Conservation (phyloP, 2,329 filamentous ascomycete species). For the Trichothecium roseum region DNA sequence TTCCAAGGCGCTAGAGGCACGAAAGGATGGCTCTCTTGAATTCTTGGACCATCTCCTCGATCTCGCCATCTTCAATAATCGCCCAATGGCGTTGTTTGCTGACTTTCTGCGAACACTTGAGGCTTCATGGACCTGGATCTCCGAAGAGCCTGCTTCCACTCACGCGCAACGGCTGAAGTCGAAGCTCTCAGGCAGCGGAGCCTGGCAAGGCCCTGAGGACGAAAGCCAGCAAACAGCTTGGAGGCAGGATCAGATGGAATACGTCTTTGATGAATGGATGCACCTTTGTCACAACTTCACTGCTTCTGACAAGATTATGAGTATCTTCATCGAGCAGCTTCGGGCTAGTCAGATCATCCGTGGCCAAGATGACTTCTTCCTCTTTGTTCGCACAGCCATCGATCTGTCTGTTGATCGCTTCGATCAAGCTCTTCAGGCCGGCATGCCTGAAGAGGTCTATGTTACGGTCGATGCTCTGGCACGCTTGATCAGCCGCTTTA, state of each 20-base stretch:
- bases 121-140: slow-evolving; percentile 71
- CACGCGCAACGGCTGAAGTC: slow-evolving; percentile 62
- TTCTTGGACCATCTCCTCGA: slow-evolving; percentile 75
- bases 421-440: slow-evolving; percentile 58
- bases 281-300: slow-evolving; percentile 69
- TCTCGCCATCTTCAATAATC: slow-evolving; percentile 66
- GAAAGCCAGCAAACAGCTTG: slow-evolving; percentile 44
- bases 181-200: slow-evolving; percentile 37
- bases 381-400: slow-evolving; percentile 73
- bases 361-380: slow-evolving; percentile 62
- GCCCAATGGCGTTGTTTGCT: slow-evolving; percentile 67
- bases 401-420: slow-evolving; percentile 71
- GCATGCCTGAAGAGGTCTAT: slow-evolving; percentile 46
- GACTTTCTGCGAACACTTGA: slow-evolving; percentile 81
- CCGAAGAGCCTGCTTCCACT: slow-evolving; percentile 55
- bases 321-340: slow-evolving; percentile 76
- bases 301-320: slow-evolving; percentile 59
- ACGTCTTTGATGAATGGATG: slow-evolving; percentile 94
- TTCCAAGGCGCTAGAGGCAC: slow-evolving; percentile 60
- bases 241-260: slow-evolving; percentile 78
- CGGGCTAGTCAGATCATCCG: slow-evolving; percentile 64
- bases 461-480: slow-evolving; percentile 68
- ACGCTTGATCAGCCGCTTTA: slow-evolving; percentile 66
- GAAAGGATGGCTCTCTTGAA: slow-evolving; percentile 62
- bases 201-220: slow-evolving; percentile 27